Base-by-base conservation (phyloP, 805 yeast species). In the Kregervanrija pseudodelftensis region DNA sequence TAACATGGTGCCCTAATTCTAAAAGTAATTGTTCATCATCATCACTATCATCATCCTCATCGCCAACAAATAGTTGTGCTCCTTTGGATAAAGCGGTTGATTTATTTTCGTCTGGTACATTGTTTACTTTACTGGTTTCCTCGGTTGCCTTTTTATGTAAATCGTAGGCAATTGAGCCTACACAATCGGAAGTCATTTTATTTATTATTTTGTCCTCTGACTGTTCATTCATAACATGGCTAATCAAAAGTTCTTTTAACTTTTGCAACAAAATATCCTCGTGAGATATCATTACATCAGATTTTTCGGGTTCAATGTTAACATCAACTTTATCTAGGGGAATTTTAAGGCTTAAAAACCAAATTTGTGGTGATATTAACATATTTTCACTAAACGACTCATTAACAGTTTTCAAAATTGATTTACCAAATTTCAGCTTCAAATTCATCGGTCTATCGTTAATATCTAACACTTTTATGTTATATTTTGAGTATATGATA, bases 221-320 rank as follows among this genome's bases (percentile, higher is more conserved):
- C 30, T 44, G 33, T 42, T 57, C 33, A 43, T 49, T 32, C 9
- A 42, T 17, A 9, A 39, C 30, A 10, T 37, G 1, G 8, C 11
- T 33, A 15, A 30, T 17, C 9, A 60, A 28, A 3, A 36, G 11
- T 1, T 42, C 36, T 33, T 46, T 39, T n/a, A 65, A 37, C 3
- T 46, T 33, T 1, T 34, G 44, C 3, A 66, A 30, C 7, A 66
- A 15, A 0, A 11, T 12, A 1, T 53, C 57, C 14, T 57, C 52
- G 16, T 56, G 50, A 11, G 45, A 47, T 0, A 72, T 42, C 45
- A 72, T 33, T 4, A 70, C 56, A 52, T 71, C 74, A 33, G 66
- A 63, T 44, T 72, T 72, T 42, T 62, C 67, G 3, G 76, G 76
- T 45, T 72, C 76, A 28, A 72, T 62, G 46, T 70, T 72, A 1